Evolutionary conservation across 352 stramenopile species (phyloP), one percentile per base, ranked within the genome.

Genomic region (Phytophthora brassicae): DNA sequence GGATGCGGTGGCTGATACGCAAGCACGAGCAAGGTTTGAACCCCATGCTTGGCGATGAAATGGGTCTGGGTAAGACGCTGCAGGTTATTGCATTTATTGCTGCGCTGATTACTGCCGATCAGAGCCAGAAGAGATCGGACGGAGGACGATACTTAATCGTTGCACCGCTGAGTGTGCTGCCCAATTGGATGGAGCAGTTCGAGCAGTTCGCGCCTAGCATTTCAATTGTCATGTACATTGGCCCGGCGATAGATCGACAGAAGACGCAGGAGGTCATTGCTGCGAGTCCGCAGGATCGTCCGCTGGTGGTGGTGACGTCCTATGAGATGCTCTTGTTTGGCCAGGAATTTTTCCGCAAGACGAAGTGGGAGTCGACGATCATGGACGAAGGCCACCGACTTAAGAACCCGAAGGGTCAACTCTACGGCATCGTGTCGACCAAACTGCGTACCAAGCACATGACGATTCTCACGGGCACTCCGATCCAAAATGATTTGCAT

Each of bases 361-460:
- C 70, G 16, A 59, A 63, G 58, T 88, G 85, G 83, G 68, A 72
- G 5, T 47, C 89, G 7, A 56, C 90, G n/a, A 56, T 97, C 13
- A 74, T 97, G 20, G 89, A 97, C 56, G 90, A 97, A 70, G 87
- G 83, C 20, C 90, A 97, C 61, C 70, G 81, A 16, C 86, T 97
- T n/a, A 96, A 96, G 73, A 97, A 96, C 60, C 66, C 69, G 1
- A 79, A 83, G 33, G 72, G 84, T 1, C 72, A 81, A 50, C 63
- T 90, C 31, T 75, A 88, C 55, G 56, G 71, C n/a, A 52, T 73
- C 29, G 61, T 94, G 24, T 59, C 72, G 26, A 79, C 71, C 5
- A 75, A 47, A 41, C 57, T 83, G 2, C 68, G 47, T 11, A 60
- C 72, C 6, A 63, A 56, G 17, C 71, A 68, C 62, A 92, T 75